These are phyloP conservation scores for Dothideomycetes sp. DNA, from an alignment of 2,329 filamentous ascomycete species.

Conservation along the genomic window DNA sequence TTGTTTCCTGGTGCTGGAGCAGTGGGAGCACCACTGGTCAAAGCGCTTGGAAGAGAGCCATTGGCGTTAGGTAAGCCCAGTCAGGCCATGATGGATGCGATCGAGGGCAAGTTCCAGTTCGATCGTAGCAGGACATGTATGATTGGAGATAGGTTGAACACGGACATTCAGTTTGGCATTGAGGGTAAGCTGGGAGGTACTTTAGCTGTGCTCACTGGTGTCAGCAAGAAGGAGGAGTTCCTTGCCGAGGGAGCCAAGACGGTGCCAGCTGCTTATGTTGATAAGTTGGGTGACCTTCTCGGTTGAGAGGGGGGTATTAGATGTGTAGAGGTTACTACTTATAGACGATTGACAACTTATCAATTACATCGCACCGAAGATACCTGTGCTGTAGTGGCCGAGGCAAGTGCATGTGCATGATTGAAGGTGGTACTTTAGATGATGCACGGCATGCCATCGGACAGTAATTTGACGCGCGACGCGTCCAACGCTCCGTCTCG, in stretches of 20 bases:
- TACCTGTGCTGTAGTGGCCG: no score
- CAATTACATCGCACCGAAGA: not conserved
- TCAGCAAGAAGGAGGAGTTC: slow-evolving; percentile 76
- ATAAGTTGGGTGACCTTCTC: slow-evolving; percentile 68
- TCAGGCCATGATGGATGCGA: slow-evolving; percentile 98
- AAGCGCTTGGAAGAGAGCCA: slow-evolving; percentile 52
- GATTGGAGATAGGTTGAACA: slow-evolving; percentile 88
- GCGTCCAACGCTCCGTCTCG: no score
- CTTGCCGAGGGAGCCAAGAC: slow-evolving; percentile 56
- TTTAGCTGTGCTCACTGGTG: slow-evolving; percentile 80
- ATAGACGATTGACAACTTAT: not conserved
- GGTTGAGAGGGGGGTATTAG: slow-evolving; percentile 13
- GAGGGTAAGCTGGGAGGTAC: slow-evolving; percentile 87
- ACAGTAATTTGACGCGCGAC: no score
- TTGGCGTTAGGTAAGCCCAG: slow-evolving; percentile 84
- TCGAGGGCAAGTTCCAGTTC: slow-evolving; percentile 90
- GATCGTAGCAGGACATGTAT: slow-evolving; percentile 81
- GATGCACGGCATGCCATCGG: no score
- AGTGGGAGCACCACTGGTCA: slow-evolving; percentile 64
- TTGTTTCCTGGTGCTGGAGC: slow-evolving; percentile 90
- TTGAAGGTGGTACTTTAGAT: no score
- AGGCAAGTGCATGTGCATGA: no score
- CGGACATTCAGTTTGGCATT: slow-evolving; percentile 90
- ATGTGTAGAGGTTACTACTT: not conserved
- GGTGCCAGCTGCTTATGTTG: slow-evolving; percentile 72